These are phyloP conservation scores for Ophiostoma montium DNA, from an alignment of 2,329 filamentous ascomycete genomes.

Conservation along the genomic window DNA sequence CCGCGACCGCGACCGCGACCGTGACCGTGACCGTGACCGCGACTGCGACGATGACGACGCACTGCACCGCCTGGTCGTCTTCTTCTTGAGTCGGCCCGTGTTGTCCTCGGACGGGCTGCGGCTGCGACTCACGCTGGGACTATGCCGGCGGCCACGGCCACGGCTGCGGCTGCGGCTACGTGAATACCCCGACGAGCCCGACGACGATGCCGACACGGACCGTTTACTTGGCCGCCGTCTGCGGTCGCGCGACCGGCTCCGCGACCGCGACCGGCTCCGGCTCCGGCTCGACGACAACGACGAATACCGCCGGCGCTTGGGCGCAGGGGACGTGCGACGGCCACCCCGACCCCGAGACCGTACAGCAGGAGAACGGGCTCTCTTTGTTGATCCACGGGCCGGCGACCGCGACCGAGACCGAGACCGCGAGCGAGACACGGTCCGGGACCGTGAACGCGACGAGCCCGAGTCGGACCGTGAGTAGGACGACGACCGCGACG, in stretches of 20 bases:
- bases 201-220: conserved; percentile 19
- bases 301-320: conserved; percentile 37
- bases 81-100: background rate
- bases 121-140: conserved; percentile 19
- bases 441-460: conserved; percentile 14
- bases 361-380: conserved; percentile 4
- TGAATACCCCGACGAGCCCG: conserved; percentile 22
- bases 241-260: conserved; percentile 30
- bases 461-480: conserved; percentile 25
- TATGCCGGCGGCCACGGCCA: conserved; percentile 14
- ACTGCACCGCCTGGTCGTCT: conserved; percentile 23
- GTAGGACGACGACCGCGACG: conserved; percentile 16
- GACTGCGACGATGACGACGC: conserved; percentile 38
- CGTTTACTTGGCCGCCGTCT: conserved; percentile 22
- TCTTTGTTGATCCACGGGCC: background rate
- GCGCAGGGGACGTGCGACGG: conserved; percentile 21
- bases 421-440: conserved; percentile 4
- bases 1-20: conserved; percentile 27
- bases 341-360: conserved; percentile 25
- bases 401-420: conserved; percentile 3
- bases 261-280: conserved; percentile 25
- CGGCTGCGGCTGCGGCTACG: conserved; percentile 17
- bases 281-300: conserved; percentile 36
- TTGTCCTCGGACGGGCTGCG: conserved; percentile 1
- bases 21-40: conserved; percentile 15